Evolutionary conservation across 140 eudicot genomes (phyloP).

Genomic region (Senecio squalidus): DNA sequence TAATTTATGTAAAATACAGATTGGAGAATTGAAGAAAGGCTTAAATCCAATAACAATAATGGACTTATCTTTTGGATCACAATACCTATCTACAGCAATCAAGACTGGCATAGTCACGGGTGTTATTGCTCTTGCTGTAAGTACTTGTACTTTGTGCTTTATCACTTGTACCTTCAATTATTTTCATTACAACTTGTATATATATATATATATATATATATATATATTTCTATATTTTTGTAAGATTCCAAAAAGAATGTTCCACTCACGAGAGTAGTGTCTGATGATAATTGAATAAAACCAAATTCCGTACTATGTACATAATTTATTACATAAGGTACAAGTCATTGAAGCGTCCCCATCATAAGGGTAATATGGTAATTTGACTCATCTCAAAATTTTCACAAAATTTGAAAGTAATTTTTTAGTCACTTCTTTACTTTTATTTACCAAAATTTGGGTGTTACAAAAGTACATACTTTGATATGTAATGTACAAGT

Average conservation of each 20-base stretch:
- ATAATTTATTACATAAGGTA: neutral
- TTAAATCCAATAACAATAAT: slow-evolving; percentile 71
- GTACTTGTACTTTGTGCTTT: slow-evolving; percentile 24
- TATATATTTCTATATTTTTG: neutral
- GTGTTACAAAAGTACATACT: no score
- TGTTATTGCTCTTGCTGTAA: slow-evolving; percentile 82
- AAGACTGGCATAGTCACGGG: slow-evolving; percentile 98
- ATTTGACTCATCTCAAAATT: no score
- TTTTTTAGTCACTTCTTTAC: no score
- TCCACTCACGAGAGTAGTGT: neutral
- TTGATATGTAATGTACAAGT: no score
- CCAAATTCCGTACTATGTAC: neutral
- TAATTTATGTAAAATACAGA: slow-evolving; percentile 38
- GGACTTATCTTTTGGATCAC: slow-evolving; percentile 68
- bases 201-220: no score
- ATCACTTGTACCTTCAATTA: slow-evolving; percentile 28
- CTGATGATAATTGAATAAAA: neutral
- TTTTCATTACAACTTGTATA: slow-evolving; percentile 19
- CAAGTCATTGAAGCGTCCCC: neutral
- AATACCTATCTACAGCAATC: slow-evolving; percentile 57
- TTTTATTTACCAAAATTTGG: no score
- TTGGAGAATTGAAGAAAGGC: slow-evolving; percentile 86
- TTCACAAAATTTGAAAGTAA: no score
- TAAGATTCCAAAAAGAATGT: neutral
- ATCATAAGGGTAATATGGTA: slow-evolving; percentile 4